Percentiles rank a stretch among this genome's conserved stretches.
Evolutionary conservation across 257 asterid genomes (phyloP).

Genomic region (Primulina huaijiensis): DNA sequence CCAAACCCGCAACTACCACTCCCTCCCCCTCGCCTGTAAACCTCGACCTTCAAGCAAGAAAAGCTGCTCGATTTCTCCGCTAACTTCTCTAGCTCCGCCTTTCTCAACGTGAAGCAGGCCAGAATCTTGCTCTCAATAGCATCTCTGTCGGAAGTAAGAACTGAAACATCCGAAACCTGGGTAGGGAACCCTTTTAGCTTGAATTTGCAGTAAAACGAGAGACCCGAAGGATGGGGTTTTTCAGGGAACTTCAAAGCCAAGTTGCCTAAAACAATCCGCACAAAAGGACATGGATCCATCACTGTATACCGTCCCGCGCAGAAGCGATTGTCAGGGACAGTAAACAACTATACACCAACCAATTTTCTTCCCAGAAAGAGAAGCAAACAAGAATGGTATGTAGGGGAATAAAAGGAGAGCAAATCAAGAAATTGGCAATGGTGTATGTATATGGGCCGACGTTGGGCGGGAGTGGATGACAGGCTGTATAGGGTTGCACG

Average conservation of each 20-base stretch:
- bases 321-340: neutral
- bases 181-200: conserved; percentile 57
- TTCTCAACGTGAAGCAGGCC: conserved; percentile 55
- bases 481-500: neutral
- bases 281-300: conserved; percentile 97
- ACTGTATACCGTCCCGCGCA: conserved; percentile 1
- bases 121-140: conserved; percentile 49
- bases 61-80: conserved; percentile 40
- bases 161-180: conserved; percentile 47
- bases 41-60: conserved; percentile 46
- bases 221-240: conserved; percentile 10
- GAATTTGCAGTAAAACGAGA: conserved; percentile 53
- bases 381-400: neutral
- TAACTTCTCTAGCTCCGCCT: conserved; percentile 52
- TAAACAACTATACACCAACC: neutral
- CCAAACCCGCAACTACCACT: neutral
- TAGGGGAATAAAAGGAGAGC: neutral
- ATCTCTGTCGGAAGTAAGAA: conserved; percentile 35
- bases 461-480: neutral
- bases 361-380: neutral
- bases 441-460: too few relatives aligned
- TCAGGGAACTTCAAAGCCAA: conserved; percentile 46
- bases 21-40: conserved; percentile 25
- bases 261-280: conserved; percentile 64
- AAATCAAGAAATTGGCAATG: neutral